A percentile compares a stretch with the other conserved stretches of the same genome.
Evolutionary conservation across 495 filamentous ascomycete genomes (phyloP).

Genomic region (Bathelium albidoporum): DNA sequence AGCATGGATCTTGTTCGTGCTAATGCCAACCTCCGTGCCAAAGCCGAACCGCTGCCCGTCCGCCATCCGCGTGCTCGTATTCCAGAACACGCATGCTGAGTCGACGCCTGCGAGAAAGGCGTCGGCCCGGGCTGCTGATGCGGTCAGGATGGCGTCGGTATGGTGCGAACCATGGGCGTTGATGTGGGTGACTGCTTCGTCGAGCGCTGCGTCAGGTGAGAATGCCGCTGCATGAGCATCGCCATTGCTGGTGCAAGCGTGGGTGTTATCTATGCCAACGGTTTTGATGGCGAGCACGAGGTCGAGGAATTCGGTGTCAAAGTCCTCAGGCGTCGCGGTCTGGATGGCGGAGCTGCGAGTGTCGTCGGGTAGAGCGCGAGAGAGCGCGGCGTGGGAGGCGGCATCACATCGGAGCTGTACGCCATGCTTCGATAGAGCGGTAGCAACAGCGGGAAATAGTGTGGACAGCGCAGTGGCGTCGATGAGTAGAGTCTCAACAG

Average conservation of each 20-base stretch:
- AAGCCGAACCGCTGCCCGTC: conserved; percentile 97
- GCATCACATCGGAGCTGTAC: conserved; percentile 79
- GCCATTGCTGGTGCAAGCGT: too few relatives aligned
- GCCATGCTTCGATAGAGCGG: conserved; percentile 60
- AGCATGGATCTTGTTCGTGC: conserved; percentile 96
- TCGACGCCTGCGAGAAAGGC: conserved; percentile 76
- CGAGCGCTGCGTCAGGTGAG: conserved; percentile 34
- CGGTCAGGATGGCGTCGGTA: conserved; percentile 83
- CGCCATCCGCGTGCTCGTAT: conserved; percentile 85
- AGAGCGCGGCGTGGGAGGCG: conserved; percentile 51
- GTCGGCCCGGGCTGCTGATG: conserved; percentile 52
- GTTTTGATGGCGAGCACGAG: conserved; percentile 78
- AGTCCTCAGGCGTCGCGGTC: conserved; percentile 60
- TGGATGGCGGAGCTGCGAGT: too few relatives aligned
- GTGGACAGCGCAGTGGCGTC: conserved; percentile 59
- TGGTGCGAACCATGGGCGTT: conserved; percentile 88
- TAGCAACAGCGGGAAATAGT: conserved; percentile 60
- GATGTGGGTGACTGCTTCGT: conserved; percentile 76
- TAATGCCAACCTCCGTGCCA: conserved; percentile 95
- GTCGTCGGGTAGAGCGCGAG: conserved; percentile 28
- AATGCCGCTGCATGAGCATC: too few relatives aligned
- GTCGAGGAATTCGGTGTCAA: conserved; percentile 78
- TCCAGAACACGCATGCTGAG: conserved; percentile 93
- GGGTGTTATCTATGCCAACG: conserved; percentile 38
- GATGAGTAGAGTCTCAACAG: conserved; percentile 78